Percentiles rank a stretch among this genome's conserved stretches.
phyloP scores from a whole-genome alignment of 2,329 filamentous ascomycete species.

The Trichoderma endophyticum region DNA sequence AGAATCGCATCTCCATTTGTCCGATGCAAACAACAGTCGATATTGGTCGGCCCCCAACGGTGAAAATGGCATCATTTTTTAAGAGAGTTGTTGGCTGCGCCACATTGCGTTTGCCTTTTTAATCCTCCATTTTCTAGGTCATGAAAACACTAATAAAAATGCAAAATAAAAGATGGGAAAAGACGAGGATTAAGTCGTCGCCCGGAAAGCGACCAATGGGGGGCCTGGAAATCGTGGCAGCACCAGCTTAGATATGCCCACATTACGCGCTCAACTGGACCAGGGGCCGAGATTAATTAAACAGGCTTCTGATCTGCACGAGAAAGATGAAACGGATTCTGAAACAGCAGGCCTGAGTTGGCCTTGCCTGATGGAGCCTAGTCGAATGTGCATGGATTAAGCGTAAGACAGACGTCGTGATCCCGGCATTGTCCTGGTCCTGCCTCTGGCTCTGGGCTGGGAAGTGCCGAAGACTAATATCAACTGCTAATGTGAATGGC shows the following conservation, averaged over 20 bases:
- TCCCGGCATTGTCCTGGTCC: neutral
- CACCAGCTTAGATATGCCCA: neutral
- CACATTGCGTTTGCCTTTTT: neutral
- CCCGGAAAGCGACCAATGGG: neutral
- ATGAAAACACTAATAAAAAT: neutral
- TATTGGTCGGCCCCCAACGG: neutral
- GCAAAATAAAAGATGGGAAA: neutral
- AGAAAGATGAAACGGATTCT: conserved; percentile 12
- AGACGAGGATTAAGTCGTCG: neutral
- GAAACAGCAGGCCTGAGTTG: conserved; percentile 7
- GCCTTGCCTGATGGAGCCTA: neutral
- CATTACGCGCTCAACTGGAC: neutral
- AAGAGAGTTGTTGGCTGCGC: neutral
- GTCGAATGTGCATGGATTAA: neutral
- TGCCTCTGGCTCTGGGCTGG: neutral
- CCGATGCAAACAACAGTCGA: neutral
- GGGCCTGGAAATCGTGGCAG: neutral
- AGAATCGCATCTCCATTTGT: neutral
- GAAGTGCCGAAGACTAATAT: neutral
- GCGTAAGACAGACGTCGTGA: neutral
- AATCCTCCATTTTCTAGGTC: neutral
- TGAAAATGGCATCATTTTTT: neutral
- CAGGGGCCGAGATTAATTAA: neutral
- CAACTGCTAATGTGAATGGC: neutral
- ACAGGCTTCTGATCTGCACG: neutral